Percentiles rank a stretch among this genome's conserved stretches.
phyloP scores from a whole-genome alignment of 2,329 filamentous ascomycete species.

The Thielaviopsis punctulata region DNA sequence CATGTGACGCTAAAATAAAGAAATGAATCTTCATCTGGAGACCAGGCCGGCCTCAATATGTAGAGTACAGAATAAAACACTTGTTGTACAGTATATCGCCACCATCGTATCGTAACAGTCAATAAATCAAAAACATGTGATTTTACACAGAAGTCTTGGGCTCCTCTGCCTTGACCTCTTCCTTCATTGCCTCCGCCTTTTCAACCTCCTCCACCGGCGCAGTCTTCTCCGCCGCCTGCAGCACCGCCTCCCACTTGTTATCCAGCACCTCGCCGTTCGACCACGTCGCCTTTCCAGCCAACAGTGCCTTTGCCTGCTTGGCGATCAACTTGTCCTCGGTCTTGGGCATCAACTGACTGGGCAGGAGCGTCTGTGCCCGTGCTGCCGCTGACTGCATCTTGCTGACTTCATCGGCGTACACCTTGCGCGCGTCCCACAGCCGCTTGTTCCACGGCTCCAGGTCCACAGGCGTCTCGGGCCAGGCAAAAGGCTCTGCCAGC shows the following conservation, averaged over 20 bases:
- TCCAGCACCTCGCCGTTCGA: slow-evolving; percentile 28
- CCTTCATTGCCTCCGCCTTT: slow-evolving; percentile 9
- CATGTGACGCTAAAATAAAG: no score
- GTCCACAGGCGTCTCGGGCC: slow-evolving; percentile 54
- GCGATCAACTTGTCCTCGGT: slow-evolving; percentile 31
- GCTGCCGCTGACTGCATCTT: slow-evolving; percentile 15
- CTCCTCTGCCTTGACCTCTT: neutral
- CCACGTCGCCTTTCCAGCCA: slow-evolving; percentile 47
- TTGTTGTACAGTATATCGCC: slow-evolving; percentile 14
- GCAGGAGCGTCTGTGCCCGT: slow-evolving; percentile 3
- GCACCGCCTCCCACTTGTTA: slow-evolving; percentile 26
- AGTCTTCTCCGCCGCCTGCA: slow-evolving; percentile 14
- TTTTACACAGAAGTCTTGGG: slow-evolving; percentile 6
- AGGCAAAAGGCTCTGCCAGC: slow-evolving; percentile 73
- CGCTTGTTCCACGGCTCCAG: slow-evolving; percentile 46
- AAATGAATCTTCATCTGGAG: neutral
- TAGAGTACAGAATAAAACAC: slow-evolving; percentile 11
- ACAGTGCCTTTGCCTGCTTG: slow-evolving; percentile 43
- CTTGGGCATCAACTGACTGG: slow-evolving; percentile 18
- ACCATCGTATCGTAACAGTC: slow-evolving; percentile 6
- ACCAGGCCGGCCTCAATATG: neutral
- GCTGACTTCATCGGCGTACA: slow-evolving; percentile 24
- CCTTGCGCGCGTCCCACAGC: slow-evolving; percentile 35
- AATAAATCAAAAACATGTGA: neutral
- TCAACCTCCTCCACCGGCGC: slow-evolving; percentile 16